A percentile compares a stretch with the other conserved stretches of the same genome.
phyloP scores from a whole-genome alignment of 352 stramenopile species.

The Elongisporangium senticosum region DNA sequence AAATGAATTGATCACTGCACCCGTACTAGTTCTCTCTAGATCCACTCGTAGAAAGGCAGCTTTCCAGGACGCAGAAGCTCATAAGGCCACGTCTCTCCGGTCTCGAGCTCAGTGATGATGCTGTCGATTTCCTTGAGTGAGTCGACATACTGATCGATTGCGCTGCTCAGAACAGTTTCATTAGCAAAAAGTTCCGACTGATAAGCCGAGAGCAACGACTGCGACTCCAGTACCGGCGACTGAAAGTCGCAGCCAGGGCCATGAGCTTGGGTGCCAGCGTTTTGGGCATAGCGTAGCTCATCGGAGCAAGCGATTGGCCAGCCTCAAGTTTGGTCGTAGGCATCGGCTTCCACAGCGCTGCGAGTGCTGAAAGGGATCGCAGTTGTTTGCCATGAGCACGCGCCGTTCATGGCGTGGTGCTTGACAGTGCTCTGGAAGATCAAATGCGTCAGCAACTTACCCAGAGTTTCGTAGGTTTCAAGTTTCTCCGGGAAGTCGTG shows the following conservation, averaged over 20 bases:
- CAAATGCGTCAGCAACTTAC: constrained; percentile 22
- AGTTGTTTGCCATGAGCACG: constrained; percentile 30
- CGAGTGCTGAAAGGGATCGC: constrained; percentile 34
- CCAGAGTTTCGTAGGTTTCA: constrained; percentile 8
- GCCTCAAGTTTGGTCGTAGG: constrained; percentile 15
- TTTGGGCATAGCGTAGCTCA: no score
- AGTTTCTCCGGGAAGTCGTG: constrained; percentile 19
- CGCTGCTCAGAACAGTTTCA: background rate
- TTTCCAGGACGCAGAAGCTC: constrained; percentile 23
- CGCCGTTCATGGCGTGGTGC: constrained; percentile 51
- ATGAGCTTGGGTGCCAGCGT: no score
- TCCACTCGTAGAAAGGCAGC: constrained; percentile 29
- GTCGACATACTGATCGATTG: constrained; percentile 15
- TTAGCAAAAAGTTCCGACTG: no score
- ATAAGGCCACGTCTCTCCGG: constrained; percentile 20
- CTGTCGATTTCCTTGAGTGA: constrained; percentile 21
- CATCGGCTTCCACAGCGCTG: constrained; percentile 34
- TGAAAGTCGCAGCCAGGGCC: no score
- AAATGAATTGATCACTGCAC: no score
- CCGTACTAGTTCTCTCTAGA: no score
- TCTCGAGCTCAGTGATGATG: constrained; percentile 21
- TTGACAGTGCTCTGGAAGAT: constrained; percentile 32
- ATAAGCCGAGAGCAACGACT: no score
- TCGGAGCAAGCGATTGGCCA: constrained; percentile 1
- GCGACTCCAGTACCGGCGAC: no score